Percentiles rank a stretch among this genome's conserved stretches.
phyloP scores from a whole-genome alignment of 257 asterid genomes.

The Echites panduratus region DNA sequence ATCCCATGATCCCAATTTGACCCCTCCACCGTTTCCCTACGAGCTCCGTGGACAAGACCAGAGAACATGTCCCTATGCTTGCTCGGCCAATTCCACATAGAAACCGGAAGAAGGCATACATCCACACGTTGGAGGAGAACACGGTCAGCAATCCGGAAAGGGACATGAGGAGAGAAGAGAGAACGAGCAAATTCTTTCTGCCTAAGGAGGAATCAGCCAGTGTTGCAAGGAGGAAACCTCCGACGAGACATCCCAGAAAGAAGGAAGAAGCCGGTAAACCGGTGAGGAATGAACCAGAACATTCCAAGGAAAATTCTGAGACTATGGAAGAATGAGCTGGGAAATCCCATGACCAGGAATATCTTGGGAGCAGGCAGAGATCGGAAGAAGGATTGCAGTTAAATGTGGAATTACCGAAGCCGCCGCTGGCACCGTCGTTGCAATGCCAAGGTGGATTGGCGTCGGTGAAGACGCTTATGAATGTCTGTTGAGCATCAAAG shows the following conservation, averaged over 20 bases:
- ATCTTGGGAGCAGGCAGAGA: too few relatives aligned
- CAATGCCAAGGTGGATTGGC: conserved; percentile 54
- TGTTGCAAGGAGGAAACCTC: too few relatives aligned
- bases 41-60: conserved; percentile 55
- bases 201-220: too few relatives aligned
- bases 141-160: conserved; percentile 39
- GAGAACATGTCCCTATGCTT: conserved; percentile 44
- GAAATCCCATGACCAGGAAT: too few relatives aligned
- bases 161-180: conserved; percentile 26
- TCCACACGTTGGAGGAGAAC: conserved; percentile 38
- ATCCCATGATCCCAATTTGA: conserved; percentile 44
- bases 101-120: conserved; percentile 37
- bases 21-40: conserved; percentile 67
- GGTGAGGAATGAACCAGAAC: too few relatives aligned
- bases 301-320: too few relatives aligned
- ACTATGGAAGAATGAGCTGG: too few relatives aligned
- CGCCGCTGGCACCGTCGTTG: background rate
- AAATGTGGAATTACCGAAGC: too few relatives aligned
- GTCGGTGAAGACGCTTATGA: conserved; percentile 59
- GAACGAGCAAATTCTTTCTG: too few relatives aligned
- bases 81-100: conserved; percentile 50
- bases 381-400: too few relatives aligned
- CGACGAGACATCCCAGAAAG: background rate
- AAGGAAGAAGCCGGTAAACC: background rate
- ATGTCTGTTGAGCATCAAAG: conserved; percentile 67